A percentile compares a stretch with the other conserved stretches of the same genome.
phyloP scores from a whole-genome alignment of 2,329 filamentous ascomycete genomes.

The Teratosphaeria epicoccoides region DNA sequence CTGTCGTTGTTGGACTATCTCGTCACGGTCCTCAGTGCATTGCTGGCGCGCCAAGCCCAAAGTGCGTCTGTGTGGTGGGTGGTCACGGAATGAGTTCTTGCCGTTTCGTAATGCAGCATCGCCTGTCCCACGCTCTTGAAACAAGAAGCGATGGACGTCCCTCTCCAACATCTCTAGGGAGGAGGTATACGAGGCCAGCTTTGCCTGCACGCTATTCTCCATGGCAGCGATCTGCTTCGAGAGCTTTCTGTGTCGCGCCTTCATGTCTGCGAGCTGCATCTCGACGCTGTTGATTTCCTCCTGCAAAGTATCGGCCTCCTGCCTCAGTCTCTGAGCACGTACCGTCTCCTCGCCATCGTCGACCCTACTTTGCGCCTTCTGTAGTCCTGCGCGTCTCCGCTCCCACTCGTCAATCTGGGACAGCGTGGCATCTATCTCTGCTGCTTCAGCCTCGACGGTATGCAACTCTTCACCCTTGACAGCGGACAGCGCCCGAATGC shows the following conservation, averaged over 20 bases:
- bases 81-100: slow-evolving; percentile 29
- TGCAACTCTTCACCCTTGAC: slow-evolving; percentile 60
- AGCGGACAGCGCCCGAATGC: slow-evolving; percentile 53
- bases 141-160: slow-evolving; percentile 50
- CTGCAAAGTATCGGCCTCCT: slow-evolving; percentile 45
- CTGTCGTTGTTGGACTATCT: slow-evolving; percentile 44
- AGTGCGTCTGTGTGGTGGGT: slow-evolving; percentile 56
- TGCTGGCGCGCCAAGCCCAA: slow-evolving; percentile 60
- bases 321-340: slow-evolving; percentile 41
- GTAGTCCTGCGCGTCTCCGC: slow-evolving; percentile 45
- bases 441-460: slow-evolving; percentile 47
- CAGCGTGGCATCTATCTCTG: slow-evolving; percentile 47
- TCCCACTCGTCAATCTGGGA: slow-evolving; percentile 49
- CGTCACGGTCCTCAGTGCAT: slow-evolving; percentile 54
- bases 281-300: slow-evolving; percentile 57
- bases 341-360: slow-evolving; percentile 48
- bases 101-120: slow-evolving; percentile 9
- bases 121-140: slow-evolving; percentile 4
- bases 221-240: slow-evolving; percentile 51
- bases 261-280: slow-evolving; percentile 50
- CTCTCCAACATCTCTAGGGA: slow-evolving; percentile 56
- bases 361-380: slow-evolving; percentile 45
- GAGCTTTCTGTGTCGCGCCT: slow-evolving; percentile 49
- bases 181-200: slow-evolving; percentile 60
- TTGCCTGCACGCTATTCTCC: slow-evolving; percentile 56